Base-by-base conservation (phyloP, 331 rosid genomes). In the Pyracantha coccinea region DNA sequence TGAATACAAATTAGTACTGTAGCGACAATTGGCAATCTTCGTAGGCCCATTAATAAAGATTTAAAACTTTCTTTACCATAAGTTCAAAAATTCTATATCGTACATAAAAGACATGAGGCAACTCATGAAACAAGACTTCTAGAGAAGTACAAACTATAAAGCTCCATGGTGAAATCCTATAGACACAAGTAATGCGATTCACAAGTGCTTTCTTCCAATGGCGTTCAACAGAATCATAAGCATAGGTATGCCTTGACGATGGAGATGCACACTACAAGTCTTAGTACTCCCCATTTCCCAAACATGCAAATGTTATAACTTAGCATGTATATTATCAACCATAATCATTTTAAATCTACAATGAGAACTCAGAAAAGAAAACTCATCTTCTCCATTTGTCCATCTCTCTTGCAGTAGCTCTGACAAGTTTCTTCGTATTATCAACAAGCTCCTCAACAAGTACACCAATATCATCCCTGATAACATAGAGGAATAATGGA, bases 381-480 rank as follows among this genome's bases (percentile, higher is more conserved):
- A 64, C 68, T 85, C 83, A 91, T 85, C 92, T 82, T 79, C 80
- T 83, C 95, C 95, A 86, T 83, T 89, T 94, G 35, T 91, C 96
- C 59, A 91, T 67, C 84, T 86, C 98, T 82, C 41, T 88, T 20
- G 96, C 76, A 65, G 97, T 87, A 44, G 85, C 87, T 75, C 59
- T 82, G 72, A 87, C 80, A 74, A 94, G 83, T 88, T 85, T 94
- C 86, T 82, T 89, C 21, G 93, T 79, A 53, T 76, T 88, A 20
- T 80, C 77, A 62, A 88, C 95, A 68, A 91, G 75, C 54, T 94
- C 96, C 74, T 87, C 96, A 72, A 88, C 85, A 73, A 91, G 87
- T 33, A 90, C 93, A 63, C 76, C 74, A 21, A 91, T 79, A 20
- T 93, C 97, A 77, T 90, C 93, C 84, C 93, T 89, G 83, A 67